Percentiles rank a stretch among this genome's conserved stretches.
Conservation (phyloP, 2,329 filamentous ascomycete species). For the Alternaria triticina region DNA sequence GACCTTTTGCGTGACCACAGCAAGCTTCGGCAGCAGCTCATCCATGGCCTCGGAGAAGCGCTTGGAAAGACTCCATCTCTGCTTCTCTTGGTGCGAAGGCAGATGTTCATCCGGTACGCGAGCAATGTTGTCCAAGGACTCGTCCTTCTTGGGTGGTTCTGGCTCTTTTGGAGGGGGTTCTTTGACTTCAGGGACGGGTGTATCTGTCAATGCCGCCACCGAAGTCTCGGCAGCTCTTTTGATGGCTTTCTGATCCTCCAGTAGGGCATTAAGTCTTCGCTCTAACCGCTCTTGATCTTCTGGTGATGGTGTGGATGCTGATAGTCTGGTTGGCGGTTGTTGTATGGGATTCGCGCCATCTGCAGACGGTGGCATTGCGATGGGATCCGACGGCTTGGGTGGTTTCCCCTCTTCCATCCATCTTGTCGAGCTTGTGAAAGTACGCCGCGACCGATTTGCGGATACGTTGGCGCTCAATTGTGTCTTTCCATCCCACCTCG, state of each 20-base stretch:
- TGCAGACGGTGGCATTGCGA: slow-evolving; percentile 30
- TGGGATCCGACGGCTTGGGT: slow-evolving; percentile 17
- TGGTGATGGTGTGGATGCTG: slow-evolving; percentile 16
- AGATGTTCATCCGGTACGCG: slow-evolving; percentile 51
- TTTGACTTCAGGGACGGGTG: slow-evolving; percentile 3
- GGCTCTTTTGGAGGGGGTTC: slow-evolving; percentile 12
- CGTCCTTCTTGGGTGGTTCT: slow-evolving; percentile 6
- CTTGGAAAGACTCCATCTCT: slow-evolving; percentile 64
- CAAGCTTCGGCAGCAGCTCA: slow-evolving; percentile 81
- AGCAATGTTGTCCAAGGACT: slow-evolving; percentile 35
- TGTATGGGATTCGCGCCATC: slow-evolving; percentile 13
- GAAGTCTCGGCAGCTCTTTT: slow-evolving; percentile 8
- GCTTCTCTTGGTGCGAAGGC: slow-evolving; percentile 60
- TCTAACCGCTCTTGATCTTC: slow-evolving; percentile 25
- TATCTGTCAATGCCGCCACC: slow-evolving; percentile 3
- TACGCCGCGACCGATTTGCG: slow-evolving; percentile 12
- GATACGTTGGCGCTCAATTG: slow-evolving; percentile 6
- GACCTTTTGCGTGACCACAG: slow-evolving; percentile 83
- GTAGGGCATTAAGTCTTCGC: slow-evolving; percentile 18
- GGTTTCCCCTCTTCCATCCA: slow-evolving; percentile 30
- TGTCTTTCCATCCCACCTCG: slow-evolving; percentile 6
- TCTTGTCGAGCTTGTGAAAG: slow-evolving; percentile 28
- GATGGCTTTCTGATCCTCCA: slow-evolving; percentile 15
- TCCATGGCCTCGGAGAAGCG: slow-evolving; percentile 81
- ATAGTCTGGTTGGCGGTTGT: slow-evolving; percentile 7